Evolutionary conservation across 805 yeast genomes (phyloP), one percentile per base, ranked within the genome.

Genomic region (Candida peoriensis): DNA sequence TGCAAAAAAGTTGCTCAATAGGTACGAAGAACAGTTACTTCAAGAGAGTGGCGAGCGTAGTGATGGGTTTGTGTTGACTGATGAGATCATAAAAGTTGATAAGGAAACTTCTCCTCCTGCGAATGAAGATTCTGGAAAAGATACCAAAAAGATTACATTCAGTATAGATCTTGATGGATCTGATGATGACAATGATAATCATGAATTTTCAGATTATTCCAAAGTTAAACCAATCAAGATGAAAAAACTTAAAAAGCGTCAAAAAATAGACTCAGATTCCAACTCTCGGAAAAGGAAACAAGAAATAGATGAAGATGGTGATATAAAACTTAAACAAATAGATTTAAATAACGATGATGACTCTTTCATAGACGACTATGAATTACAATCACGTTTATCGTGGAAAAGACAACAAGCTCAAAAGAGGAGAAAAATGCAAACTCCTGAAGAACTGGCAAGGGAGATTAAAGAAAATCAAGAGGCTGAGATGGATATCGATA

Each of bases 201-300:
- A 37, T 6, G 22, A 23, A 3, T 23, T 18, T 5, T 29, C 39
- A 3, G 58, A 53, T 32, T 53, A 53, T 37, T 48, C 50, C 1
- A 39, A 34, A 24, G 29, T 36, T 4, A 57, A 55, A 28, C 59
- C 58, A 8, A 37, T 55, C 12, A 58, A 57, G 42, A 54, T 55
- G 48, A 56, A 55, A 28, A 57, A 53, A 24, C 22, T 47, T 27
- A 55, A 53, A 36, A 47, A 54, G 13, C 51, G 50, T 18, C n/a
- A n/a, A n/a, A 32, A 32, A 11, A 12, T 33, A 12, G 27, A 34
- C 12, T 22, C 38, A 11, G 34, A 30, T 11, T 17, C 24, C 7
- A 24, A 19, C 4, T 33, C 35, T 11, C 23, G 49, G n/a, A 30
- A 41, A 13, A 34, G 38, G 26, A 41, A 34, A 12, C 8, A 2